Conservation (phyloP, 176 grass and related monocot genomes). For the Oryza punctata region DNA sequence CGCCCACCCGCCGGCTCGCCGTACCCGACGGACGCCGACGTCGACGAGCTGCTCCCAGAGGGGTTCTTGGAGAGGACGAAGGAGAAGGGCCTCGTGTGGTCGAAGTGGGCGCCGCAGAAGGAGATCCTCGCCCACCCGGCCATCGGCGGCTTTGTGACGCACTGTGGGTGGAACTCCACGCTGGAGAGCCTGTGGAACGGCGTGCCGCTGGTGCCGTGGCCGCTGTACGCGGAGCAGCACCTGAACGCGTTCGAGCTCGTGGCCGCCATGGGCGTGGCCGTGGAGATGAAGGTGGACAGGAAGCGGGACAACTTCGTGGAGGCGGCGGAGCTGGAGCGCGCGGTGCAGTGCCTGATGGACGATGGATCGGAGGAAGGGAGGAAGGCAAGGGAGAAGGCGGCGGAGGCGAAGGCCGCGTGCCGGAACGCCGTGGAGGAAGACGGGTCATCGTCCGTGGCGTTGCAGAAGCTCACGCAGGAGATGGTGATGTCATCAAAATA, state of each 20-base stretch:
- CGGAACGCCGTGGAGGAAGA: slow-evolving; percentile 42
- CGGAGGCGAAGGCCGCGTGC: slow-evolving; percentile 19
- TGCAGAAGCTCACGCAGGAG: slow-evolving; percentile 25
- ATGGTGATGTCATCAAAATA: no score
- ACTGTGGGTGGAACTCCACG: slow-evolving; percentile 61
- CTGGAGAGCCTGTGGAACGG: slow-evolving; percentile 64
- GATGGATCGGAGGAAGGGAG: slow-evolving; percentile 36
- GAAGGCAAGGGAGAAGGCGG: slow-evolving; percentile 37
- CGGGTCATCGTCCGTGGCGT: slow-evolving; percentile 42
- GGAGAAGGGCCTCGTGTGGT: slow-evolving; percentile 42
- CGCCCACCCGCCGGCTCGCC: slow-evolving; percentile 22
- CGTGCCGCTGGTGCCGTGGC: slow-evolving; percentile 51
- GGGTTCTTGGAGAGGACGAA: slow-evolving; percentile 48
- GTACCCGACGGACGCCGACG: slow-evolving; percentile 51
- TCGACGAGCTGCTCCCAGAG: slow-evolving; percentile 40
- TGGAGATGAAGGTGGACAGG: slow-evolving; percentile 45
- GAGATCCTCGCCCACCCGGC: slow-evolving; percentile 44
- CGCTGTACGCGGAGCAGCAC: slow-evolving; percentile 69
- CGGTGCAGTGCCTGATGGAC: slow-evolving; percentile 46
- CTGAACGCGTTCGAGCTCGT: slow-evolving; percentile 64
- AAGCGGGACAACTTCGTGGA: slow-evolving; percentile 55
- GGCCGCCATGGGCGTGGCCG: slow-evolving; percentile 56
- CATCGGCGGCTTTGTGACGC: slow-evolving; percentile 56
- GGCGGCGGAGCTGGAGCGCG: slow-evolving; percentile 49
- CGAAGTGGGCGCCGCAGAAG: slow-evolving; percentile 58